Percentiles rank a stretch among this genome's conserved stretches.
Conservation (phyloP, 192 early-diverging fungal genomes). For the Entomortierella chlamydospora region DNA sequence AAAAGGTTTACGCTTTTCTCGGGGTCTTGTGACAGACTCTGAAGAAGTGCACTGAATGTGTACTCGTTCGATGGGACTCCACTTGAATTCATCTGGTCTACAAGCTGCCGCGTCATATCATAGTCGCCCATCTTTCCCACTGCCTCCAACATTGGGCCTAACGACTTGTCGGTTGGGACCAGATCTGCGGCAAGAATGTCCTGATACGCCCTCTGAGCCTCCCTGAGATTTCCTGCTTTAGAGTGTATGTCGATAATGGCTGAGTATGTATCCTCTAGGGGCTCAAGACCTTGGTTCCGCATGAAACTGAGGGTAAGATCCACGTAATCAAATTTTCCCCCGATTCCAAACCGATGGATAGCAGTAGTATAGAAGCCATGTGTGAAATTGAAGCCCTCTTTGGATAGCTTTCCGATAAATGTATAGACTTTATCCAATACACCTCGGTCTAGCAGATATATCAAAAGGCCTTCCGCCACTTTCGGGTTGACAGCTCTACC, state of each 20-base stretch:
- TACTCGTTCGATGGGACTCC: conserved; percentile 38
- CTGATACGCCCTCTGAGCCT: conserved; percentile 42
- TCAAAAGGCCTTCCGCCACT: conserved; percentile 26
- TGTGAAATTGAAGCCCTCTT: conserved; percentile 24
- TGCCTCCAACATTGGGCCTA: conserved; percentile 50
- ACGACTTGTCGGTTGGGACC: conserved; percentile 11
- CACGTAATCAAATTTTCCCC: conserved; percentile 42
- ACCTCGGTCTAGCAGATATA: conserved; percentile 35
- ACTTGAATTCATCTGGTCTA: conserved; percentile 42
- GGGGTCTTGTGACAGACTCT: conserved; percentile 25
- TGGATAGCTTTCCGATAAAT: conserved; percentile 4
- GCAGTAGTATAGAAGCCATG: conserved; percentile 32
- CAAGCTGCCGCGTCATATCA: conserved; percentile 47
- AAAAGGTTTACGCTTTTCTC: conserved; percentile 16
- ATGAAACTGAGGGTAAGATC: conserved; percentile 31
- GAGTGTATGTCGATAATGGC: conserved; percentile 48
- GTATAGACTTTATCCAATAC: conserved; percentile 25
- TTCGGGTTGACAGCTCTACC: background rate
- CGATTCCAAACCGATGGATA: conserved; percentile 41
- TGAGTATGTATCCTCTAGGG: conserved; percentile 29
- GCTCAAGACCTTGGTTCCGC: conserved; percentile 43
- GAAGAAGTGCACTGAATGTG: conserved; percentile 45
- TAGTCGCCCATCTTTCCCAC: conserved; percentile 52
- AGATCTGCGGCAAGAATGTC: conserved; percentile 33
- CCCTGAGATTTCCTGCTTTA: conserved; percentile 43